These are phyloP conservation scores for Voacanga thouarsii DNA, from an alignment of 257 asterid species.

Conservation along the genomic window DNA sequence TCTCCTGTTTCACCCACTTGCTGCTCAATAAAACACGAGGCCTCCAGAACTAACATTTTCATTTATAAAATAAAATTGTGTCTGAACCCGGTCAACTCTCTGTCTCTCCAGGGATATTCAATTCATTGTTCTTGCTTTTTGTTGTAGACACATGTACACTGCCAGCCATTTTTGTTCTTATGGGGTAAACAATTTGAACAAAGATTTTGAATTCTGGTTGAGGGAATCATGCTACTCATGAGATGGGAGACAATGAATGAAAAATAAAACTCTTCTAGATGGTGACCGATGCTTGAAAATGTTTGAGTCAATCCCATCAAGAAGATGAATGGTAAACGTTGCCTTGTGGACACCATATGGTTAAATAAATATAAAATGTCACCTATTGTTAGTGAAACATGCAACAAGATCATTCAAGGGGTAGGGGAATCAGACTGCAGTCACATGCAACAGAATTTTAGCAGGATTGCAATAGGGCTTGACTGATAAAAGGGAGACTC, in stretches of 20 bases:
- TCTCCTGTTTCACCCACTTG: neutral
- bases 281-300: neutral
- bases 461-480: neutral
- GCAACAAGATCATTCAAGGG: slow-evolving; percentile 32
- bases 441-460: slow-evolving; percentile 40
- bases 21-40: neutral
- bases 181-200: neutral
- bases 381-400: slow-evolving; percentile 37
- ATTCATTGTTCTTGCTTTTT: slow-evolving; percentile 9
- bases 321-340: slow-evolving; percentile 11
- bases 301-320: neutral
- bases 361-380: slow-evolving; percentile 14
- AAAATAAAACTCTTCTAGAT: slow-evolving; percentile 1
- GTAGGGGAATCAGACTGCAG: slow-evolving; percentile 29
- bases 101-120: neutral
- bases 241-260: slow-evolving; percentile 16
- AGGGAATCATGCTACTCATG: slow-evolving; percentile 18
- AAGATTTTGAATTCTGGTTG: neutral
- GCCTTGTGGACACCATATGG: slow-evolving; percentile 25
- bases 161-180: slow-evolving; percentile 15
- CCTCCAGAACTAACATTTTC: neutral
- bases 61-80: neutral
- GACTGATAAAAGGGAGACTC: neutral
- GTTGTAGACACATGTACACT: slow-evolving; percentile 7
- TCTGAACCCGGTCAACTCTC: neutral